Base-by-base conservation (phyloP, 1,284 basidiomycete genomes). In the Ganoderma multipileum region DNA sequence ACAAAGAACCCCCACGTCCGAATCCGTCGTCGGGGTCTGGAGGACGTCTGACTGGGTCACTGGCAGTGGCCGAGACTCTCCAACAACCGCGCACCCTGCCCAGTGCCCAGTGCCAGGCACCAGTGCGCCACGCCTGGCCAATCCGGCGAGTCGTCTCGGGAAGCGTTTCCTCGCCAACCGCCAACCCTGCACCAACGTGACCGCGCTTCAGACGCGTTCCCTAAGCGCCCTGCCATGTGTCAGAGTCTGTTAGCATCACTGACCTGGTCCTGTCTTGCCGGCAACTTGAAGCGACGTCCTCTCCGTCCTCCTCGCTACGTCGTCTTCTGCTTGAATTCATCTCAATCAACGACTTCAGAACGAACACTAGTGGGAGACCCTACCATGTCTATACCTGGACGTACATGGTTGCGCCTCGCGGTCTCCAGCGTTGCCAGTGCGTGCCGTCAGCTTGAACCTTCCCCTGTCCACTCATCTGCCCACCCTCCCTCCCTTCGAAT, bases 351-450 rank as follows among this genome's bases (percentile, higher is more conserved):
- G 23, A 14, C 47, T 38, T 33, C 28, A 58, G 18, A 8, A 5
- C 36, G n/a, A 39, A 18, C 8, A 8, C n/a, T 18, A 18, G 36
- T 12, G 20, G 36, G 6, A 12, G 3, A 14, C 20, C 20, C 23
- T 28, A 18, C 41, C 41, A 70, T 68, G 66, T 64, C 72, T 28
- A 18, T 38, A 2, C 23, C 47, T 33, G 28, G 28, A 2, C 71
- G 71, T 42, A 68, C 68, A 12, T 73, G 72, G 72, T 42, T 67
- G n/a, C 67, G 68, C 36, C 47, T 73, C 60, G 61, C 68, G 26
- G 30, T 71, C 36, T 63, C 69, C 30, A 68, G 59, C 50, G 52
- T 65, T 16, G 72, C 70, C 62, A 67, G 72, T 73, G 64, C 68
- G 72, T 66, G 59, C 57, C 4, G 16, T 54, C n/a, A 9, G 8